A percentile compares a stretch with the other conserved stretches of the same genome.
Evolutionary conservation across 164 flowering plant genomes (phyloP).

Genomic region (Paratinospora sagittata): DNA sequence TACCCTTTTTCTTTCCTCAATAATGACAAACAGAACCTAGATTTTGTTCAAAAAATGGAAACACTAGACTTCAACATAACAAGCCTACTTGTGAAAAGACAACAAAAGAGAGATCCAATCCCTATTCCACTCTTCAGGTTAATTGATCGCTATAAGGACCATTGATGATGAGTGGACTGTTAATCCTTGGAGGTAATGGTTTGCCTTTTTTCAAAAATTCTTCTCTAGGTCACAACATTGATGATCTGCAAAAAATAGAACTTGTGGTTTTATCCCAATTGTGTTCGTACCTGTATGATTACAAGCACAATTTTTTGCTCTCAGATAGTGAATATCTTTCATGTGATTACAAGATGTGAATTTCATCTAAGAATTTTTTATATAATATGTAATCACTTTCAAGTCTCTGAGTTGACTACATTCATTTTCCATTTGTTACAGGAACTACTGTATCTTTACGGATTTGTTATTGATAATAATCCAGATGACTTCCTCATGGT

Average conservation of each 20-base stretch:
- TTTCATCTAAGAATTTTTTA: neutral
- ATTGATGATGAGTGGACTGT: neutral
- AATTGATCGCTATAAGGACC: neutral
- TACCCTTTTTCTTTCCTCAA: neutral
- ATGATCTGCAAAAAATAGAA: neutral
- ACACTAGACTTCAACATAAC: neutral
- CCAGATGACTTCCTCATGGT: slow-evolving; percentile 99
- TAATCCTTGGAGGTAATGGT: neutral
- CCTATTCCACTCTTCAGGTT: neutral
- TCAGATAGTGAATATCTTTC: neutral
- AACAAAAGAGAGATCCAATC: neutral
- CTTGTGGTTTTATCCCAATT: neutral
- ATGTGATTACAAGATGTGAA: neutral
- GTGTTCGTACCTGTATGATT: neutral
- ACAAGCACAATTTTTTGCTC: neutral
- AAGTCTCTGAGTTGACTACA: neutral
- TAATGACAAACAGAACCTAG: neutral
- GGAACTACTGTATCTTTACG: slow-evolving; percentile 93
- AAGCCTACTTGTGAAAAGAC: neutral
- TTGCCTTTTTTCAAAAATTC: neutral
- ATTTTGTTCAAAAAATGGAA: neutral
- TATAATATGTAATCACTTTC: neutral
- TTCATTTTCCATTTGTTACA: slow-evolving; percentile 34
- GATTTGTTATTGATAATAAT: slow-evolving; percentile 80
- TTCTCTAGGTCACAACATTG: neutral